Evolutionary conservation across 352 stramenopile species (phyloP).

Genomic region (Phytopythium mirpurense): DNA sequence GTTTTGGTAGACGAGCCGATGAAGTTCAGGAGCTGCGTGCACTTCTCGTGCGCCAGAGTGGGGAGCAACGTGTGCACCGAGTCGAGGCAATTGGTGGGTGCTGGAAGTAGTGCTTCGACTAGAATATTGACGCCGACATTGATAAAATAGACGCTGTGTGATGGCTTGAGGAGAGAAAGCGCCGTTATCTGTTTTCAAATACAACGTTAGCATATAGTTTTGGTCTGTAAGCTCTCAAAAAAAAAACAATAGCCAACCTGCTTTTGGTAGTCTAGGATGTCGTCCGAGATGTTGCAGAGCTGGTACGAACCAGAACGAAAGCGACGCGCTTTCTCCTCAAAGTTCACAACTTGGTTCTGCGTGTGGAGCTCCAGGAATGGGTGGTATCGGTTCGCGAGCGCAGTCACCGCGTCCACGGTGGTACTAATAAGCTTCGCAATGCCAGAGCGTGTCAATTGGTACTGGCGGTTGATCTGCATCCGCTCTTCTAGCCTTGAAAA

Average conservation of each 20-base stretch:
- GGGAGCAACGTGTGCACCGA: slow-evolving; percentile 35
- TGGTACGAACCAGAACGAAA: slow-evolving; percentile 46
- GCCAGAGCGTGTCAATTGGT: slow-evolving; percentile 23
- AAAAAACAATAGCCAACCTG: slow-evolving; percentile 11
- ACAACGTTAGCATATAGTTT: slow-evolving; percentile 1
- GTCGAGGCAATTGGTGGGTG: slow-evolving; percentile 31
- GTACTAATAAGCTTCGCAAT: slow-evolving; percentile 38
- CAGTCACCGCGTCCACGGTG: slow-evolving; percentile 11
- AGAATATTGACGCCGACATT: slow-evolving; percentile 36
- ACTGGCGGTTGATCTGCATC: slow-evolving; percentile 27
- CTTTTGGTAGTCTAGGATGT: slow-evolving; percentile 27
- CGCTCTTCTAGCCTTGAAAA: slow-evolving; percentile 24
- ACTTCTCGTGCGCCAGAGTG: slow-evolving; percentile 34
- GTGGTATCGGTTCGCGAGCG: slow-evolving; percentile 30
- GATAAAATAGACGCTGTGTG: slow-evolving; percentile 33
- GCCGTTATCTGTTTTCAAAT: slow-evolving; percentile 10
- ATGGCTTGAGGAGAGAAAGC: slow-evolving; percentile 14
- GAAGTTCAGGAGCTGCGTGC: slow-evolving; percentile 38
- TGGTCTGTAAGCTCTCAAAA: neutral
- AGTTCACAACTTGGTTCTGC: slow-evolving; percentile 41
- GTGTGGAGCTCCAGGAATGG: slow-evolving; percentile 25
- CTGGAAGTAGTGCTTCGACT: slow-evolving; percentile 32
- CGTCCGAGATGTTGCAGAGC: slow-evolving; percentile 30
- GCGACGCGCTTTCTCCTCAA: slow-evolving; percentile 31
- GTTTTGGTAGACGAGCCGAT: slow-evolving; percentile 26